These are phyloP conservation scores for Eutrema salsugineum DNA, from an alignment of 441 rosid species.

Conservation along the genomic window DNA sequence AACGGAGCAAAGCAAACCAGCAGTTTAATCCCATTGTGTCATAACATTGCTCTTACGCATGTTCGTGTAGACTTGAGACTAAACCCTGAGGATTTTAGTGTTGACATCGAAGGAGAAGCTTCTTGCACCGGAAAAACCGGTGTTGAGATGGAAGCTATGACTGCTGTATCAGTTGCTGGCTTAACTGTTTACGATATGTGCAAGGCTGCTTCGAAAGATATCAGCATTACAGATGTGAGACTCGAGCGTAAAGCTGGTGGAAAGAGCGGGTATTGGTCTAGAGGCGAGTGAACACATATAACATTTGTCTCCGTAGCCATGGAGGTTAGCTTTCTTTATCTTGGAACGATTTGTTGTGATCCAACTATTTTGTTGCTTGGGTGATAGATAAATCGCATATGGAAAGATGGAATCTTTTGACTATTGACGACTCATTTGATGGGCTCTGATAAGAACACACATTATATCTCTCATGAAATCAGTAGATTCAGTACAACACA, in stretches of 20 bases:
- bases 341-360: not conserved
- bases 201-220: constrained; percentile 89
- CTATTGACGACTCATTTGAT: not conserved
- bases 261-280: constrained; percentile 74
- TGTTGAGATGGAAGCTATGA: constrained; percentile 97
- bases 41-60: constrained; percentile 65
- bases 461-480: not conserved
- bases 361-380: not conserved
- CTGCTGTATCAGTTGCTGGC: constrained; percentile 75
- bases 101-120: constrained; percentile 82
- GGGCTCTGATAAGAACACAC: not conserved
- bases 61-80: constrained; percentile 63
- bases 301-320: not conserved
- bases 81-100: constrained; percentile 58
- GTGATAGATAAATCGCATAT: not conserved
- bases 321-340: constrained; percentile 14
- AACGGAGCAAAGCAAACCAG: constrained; percentile 86
- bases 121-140: constrained; percentile 78
- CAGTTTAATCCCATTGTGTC: constrained; percentile 76
- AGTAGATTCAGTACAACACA: not conserved
- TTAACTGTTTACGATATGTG: constrained; percentile 95
- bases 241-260: constrained; percentile 83
- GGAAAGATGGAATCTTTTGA: not conserved
- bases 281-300: constrained; percentile 25
- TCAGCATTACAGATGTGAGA: constrained; percentile 50